Evolutionary conservation across 2,329 filamentous ascomycete genomes (phyloP), one percentile per base, ranked within the genome.

Genomic region (Ilyonectria robusta): DNA sequence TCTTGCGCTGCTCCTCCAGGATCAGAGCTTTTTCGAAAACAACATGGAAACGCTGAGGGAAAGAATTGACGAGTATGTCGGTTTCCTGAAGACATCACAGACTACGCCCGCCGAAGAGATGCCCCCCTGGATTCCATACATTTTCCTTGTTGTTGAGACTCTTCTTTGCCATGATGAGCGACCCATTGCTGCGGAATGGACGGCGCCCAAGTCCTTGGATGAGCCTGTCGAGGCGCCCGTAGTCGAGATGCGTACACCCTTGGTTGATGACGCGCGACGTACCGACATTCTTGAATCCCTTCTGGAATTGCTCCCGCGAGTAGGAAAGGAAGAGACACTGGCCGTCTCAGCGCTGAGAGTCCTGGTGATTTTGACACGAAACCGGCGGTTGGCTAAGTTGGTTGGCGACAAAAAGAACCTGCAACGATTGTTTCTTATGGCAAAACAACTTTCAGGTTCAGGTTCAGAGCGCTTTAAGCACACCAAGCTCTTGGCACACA

Each of bases 51-150:
- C 91, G 42, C 82, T 99, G 26, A 92, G 92, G 76, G 91, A 93
- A 19, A 94, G 92, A 75, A 92, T 98, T 46, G 85, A 86, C 10
- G 91, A 91, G 42, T 89, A 98, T 68, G 86, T 97, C 31, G 87
- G 85, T 2, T 98, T 98, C 79, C 88, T 99, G 72, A 92, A 92
- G 74, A 83, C 94, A 4, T 85, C 89, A 6, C 84, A 89, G 0
- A 88, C 91, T 29, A 88, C 91, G 62, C 86, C 92, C 4, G 84
- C 87, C 0, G 93, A 97, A 55, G 93, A 96, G 65, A 85, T 94
- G n/a, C 93, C 94, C 5, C 93, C 94, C 1, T 99, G 95, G 94
- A 92, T 98, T 70, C 93, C 94, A 13, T 95, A 96, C 76, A 90
- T 98, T 35, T 85, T 99, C 37, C 86, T 98, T 17, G 93, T 99